phyloP scores from a whole-genome alignment of 495 filamentous ascomycete genomes.

The Xylaria telfairii region DNA sequence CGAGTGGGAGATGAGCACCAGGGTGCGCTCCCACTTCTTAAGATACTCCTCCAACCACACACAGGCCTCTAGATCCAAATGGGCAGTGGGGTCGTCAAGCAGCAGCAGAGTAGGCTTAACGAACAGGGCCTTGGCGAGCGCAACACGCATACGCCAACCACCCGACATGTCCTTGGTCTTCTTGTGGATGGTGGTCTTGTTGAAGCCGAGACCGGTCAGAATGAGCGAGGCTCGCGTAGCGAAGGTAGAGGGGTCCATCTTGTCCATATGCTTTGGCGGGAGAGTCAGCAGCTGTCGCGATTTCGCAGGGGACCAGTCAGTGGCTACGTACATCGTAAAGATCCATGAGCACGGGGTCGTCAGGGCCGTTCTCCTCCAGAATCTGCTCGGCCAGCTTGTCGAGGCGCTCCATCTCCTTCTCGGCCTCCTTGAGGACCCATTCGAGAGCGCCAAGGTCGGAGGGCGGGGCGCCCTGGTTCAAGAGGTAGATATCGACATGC shows the following conservation, averaged over 20 bases:
- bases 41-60: conserved; percentile 99
- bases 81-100: conserved; percentile 97
- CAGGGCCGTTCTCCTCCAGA: conserved; percentile 88
- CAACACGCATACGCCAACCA: conserved; percentile 99
- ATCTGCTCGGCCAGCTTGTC: conserved; percentile 90
- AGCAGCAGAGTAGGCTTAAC: conserved; percentile 95
- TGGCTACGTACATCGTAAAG: conserved; percentile 83
- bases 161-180: conserved; percentile 99
- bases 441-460: conserved; percentile 89
- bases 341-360: conserved; percentile 89
- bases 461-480: conserved; percentile 96
- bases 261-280: conserved; percentile 84
- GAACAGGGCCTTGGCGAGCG: conserved; percentile 96
- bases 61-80: conserved; percentile 99
- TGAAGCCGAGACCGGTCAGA: conserved; percentile 98
- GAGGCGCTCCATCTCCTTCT: conserved; percentile 88
- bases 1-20: conserved; percentile 95
- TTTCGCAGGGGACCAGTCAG: neutral
- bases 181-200: conserved; percentile 96
- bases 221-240: conserved; percentile 94
- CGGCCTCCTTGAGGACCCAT: conserved; percentile 95
- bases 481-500: conserved; percentile 96
- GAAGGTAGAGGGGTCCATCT: conserved; percentile 99
- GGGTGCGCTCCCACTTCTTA: conserved; percentile 99
- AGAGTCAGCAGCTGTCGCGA: conserved; percentile 28